These are phyloP conservation scores for Rhizoclosmatium globosum DNA, from an alignment of 192 early-diverging fungal genomes.

Conservation along the genomic window DNA sequence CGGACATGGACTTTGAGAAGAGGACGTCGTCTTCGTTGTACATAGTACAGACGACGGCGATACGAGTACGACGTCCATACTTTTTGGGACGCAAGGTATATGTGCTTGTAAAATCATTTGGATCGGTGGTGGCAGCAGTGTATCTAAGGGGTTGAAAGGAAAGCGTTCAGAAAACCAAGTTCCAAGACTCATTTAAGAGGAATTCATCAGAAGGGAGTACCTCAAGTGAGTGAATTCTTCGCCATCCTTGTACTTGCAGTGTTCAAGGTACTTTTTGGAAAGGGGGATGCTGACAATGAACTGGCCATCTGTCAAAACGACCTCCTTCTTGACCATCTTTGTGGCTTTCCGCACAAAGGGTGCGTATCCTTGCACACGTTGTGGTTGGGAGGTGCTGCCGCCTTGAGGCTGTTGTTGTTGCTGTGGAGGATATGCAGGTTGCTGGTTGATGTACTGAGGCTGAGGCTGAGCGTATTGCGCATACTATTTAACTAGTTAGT, in stretches of 20 bases:
- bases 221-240: slow-evolving; percentile 77
- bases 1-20: slow-evolving; percentile 69
- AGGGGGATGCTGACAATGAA: slow-evolving; percentile 59
- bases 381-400: background rate
- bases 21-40: slow-evolving; percentile 68
- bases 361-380: slow-evolving; percentile 21
- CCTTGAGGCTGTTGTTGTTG: background rate
- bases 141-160: slow-evolving; percentile 56
- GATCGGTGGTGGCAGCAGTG: slow-evolving; percentile 76
- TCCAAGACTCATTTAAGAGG: too few species aligned
- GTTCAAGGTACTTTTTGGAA: slow-evolving; percentile 49
- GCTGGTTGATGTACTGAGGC: background rate
- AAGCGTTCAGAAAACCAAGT: slow-evolving; percentile 56
- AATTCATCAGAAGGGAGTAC: slow-evolving; percentile 49
- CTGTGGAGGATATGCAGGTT: background rate
- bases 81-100: slow-evolving; percentile 71
- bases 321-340: slow-evolving; percentile 38
- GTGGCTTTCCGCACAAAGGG: slow-evolving; percentile 19
- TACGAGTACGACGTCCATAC: slow-evolving; percentile 65
- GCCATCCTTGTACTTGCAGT: slow-evolving; percentile 54
- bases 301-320: slow-evolving; percentile 41
- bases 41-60: slow-evolving; percentile 82
- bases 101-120: slow-evolving; percentile 66
- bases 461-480: background rate
- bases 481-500: background rate